Evolutionary conservation across 495 filamentous ascomycete species (phyloP), one percentile per base, ranked within the genome.

Genomic region (Sordaria brevicollis): DNA sequence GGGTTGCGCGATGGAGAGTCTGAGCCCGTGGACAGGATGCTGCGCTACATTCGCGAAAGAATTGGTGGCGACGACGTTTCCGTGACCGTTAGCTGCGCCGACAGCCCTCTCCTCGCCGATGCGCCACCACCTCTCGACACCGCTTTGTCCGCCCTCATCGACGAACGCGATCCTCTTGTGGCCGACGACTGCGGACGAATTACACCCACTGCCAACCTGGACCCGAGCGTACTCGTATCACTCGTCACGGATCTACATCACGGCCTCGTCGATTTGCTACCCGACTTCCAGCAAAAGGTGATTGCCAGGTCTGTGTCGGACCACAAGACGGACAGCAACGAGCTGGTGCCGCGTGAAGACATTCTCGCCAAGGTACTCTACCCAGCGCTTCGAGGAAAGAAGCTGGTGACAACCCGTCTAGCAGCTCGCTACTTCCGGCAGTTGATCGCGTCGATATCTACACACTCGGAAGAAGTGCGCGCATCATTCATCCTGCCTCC

Each of bases 211-310:
- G 67, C 80, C 15, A 82, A 84, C 71, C 77, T 83, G 34, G 81
- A 84, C 70, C 79, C 78, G 3, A 80, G 79, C 33, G 80, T 77
- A 36, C 75, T 84, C 5, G 71, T 82, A 0, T 75, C 82, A 4
- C 73, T 84, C 0, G 74, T 79, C 21, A 79, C 80, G 0, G 82
- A 84, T 67, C 71, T 84, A 10, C 81, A 81, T 25, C 80, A 83
- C 69, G 76, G 76, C 33, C 72, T 73, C 1, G 69, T 77, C 4
- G 65, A 77, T 4, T 41, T 71, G 17, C 77, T 77, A 66, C 76
- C 77, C 13, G 38, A 67, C n/a, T 69, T 70, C 3, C 79, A 81
- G 57, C 76, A 76, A 9, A 43, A 72, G 15, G 79, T 83, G 35
- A 79, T 84, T 36, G 71, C 71, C 3, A 71, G 73, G 21, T 76